Evolutionary conservation across 768 basidiomycete genomes (phyloP).

Genomic region (Boletus rex-veris): DNA sequence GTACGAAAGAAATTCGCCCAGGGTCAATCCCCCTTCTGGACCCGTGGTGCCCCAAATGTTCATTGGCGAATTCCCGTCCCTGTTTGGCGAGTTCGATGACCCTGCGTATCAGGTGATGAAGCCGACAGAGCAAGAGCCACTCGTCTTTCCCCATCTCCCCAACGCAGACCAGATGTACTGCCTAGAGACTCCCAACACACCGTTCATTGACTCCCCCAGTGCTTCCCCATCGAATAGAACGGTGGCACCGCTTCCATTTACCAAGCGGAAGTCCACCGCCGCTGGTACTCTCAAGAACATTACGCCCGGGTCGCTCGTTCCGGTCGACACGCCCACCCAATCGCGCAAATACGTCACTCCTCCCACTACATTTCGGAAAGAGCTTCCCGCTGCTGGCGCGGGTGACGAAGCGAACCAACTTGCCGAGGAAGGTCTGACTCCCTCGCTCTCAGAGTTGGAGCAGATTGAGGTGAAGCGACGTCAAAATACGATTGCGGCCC

Average conservation of each 20-base stretch:
- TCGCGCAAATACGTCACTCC: conserved; percentile 67
- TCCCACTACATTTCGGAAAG: conserved; percentile 75
- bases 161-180: conserved; percentile 32
- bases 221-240: conserved; percentile 25
- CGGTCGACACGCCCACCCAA: conserved; percentile 78
- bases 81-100: conserved; percentile 27
- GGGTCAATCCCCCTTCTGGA: no score
- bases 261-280: conserved; percentile 34
- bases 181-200: conserved; percentile 50
- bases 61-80: conserved; percentile 29
- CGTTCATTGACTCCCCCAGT: conserved; percentile 40
- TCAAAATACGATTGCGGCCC: conserved; percentile 83
- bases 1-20: background rate
- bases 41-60: no score
- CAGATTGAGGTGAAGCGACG: conserved; percentile 76
- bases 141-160: conserved; percentile 14
- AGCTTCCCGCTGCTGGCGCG: conserved; percentile 54
- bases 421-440: conserved; percentile 23
- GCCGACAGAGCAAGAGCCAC: conserved; percentile 5
- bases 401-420: conserved; percentile 47
- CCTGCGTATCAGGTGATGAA: conserved; percentile 16
- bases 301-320: conserved; percentile 60
- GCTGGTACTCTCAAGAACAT: conserved; percentile 74
- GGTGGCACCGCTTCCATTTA: conserved; percentile 14
- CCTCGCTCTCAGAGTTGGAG: conserved; percentile 53